Evolutionary conservation across 441 rosid genomes (phyloP), one percentile per base, ranked within the genome.

Genomic region (Gossypium schwendimanii): DNA sequence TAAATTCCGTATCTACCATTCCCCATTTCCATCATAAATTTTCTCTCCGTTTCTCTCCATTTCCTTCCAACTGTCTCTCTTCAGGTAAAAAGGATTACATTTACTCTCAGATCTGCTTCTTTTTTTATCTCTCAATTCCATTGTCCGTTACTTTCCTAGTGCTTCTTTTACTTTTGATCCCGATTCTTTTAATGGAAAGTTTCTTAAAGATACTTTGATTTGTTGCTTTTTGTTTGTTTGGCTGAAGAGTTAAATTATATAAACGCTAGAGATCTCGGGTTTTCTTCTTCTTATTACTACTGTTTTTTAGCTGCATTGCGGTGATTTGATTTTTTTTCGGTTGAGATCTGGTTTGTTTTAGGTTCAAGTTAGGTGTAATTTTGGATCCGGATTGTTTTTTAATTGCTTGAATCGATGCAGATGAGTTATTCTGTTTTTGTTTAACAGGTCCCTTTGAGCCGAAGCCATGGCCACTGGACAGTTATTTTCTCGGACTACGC

Each of bases 401-500:
- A 15, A 41, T 31, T 55, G 53, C 39, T 36, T 21, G 8, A 57
- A n/a, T 58, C 3, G 24, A n/a, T 15, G 54, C 20, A 10, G 17
- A 15, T 1, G 33, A 54, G 63, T 33, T 49, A 58, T 21, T 47
- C 53, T 66, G 52, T 49, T 57, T 20, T 49, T 52, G 41, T 47
- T 64, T 72, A 2, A 6, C 80, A 82, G 86, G 75, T 64, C 53
- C 54, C 77, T 54, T 77, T 69, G 73, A 62, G 66, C 71, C 68
- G 62, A 26, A 75, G 73, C 76, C 75, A 94, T 94, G 98, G 91
- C 98, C 7, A 90, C 97, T 11, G 98, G 98, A 57, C 98, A 94
- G 74, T 84, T 94, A 18, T 94, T 94, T 76, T 94, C 98, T 26
- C 79, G 84, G 36, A 86, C 88, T 36, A 94, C 98, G 0, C 97